Conservation (phyloP, 1,284 basidiomycete genomes). For the Ustilago nuda region DNA sequence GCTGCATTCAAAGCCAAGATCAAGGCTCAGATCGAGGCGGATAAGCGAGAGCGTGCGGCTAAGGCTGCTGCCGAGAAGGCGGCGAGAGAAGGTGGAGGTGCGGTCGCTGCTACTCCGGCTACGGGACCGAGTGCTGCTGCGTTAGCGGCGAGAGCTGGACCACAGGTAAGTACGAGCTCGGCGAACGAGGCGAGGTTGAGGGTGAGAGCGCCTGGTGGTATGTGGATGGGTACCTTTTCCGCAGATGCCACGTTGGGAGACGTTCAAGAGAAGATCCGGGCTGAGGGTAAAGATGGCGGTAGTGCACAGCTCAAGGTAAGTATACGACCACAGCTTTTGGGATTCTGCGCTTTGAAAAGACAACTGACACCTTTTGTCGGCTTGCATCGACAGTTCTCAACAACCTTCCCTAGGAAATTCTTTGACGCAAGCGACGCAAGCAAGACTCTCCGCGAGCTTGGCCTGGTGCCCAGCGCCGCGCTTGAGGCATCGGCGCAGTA, state of each 20-base stretch:
- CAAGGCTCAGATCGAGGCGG: conserved; percentile 66
- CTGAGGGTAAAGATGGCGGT: conserved; percentile 56
- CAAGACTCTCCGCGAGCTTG: conserved; percentile 64
- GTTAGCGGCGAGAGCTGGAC: conserved; percentile 36
- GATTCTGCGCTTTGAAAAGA: neutral
- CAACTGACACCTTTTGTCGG: neutral
- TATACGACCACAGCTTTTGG: neutral
- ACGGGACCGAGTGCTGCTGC: conserved; percentile 41
- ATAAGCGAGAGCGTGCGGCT: conserved; percentile 65
- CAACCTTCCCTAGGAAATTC: conserved; percentile 65
- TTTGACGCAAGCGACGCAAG: conserved; percentile 55
- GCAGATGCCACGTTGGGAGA: conserved; percentile 59
- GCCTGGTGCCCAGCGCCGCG: conserved; percentile 66
- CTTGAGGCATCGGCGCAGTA: conserved; percentile 57
- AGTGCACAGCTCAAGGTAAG: conserved; percentile 54
- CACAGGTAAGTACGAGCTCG: conserved; percentile 39
- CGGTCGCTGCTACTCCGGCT: conserved; percentile 20
- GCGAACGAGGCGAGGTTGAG: conserved; percentile 62
- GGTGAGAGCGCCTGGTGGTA: conserved; percentile 60
- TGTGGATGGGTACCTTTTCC: conserved; percentile 62
- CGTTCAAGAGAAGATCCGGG: conserved; percentile 50
- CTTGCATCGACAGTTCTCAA: conserved; percentile 57
- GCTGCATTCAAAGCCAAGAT: conserved; percentile 62
- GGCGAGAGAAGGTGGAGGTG: conserved; percentile 47
- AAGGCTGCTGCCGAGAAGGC: conserved; percentile 66